Percentiles rank a stretch among this genome's conserved stretches.
phyloP scores from a whole-genome alignment of 1,284 basidiomycete species.

The Hemileia vastatrix region DNA sequence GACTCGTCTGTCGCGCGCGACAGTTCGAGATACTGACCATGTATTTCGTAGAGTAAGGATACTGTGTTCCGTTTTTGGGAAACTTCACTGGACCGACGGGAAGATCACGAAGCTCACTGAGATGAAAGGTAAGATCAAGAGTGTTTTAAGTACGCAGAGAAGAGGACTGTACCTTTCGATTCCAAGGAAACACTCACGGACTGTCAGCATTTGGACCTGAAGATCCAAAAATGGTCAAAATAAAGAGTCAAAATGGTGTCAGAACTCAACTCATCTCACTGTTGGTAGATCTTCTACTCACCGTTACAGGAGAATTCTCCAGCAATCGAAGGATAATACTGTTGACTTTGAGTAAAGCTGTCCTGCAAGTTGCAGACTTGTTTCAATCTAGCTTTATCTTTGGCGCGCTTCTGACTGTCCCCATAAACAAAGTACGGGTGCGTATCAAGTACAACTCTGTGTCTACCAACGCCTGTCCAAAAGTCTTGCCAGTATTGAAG shows the following conservation, averaged over 20 bases:
- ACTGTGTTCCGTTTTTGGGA: conserved; percentile 27
- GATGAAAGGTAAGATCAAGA: neutral
- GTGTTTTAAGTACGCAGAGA: neutral
- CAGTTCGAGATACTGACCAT: neutral
- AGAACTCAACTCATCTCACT: too few species aligned
- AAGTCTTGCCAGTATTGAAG: conserved; percentile 25
- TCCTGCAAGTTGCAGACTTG: conserved; percentile 28
- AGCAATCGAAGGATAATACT: conserved; percentile 34
- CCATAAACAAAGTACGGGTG: conserved; percentile 37
- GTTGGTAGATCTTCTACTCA: too few species aligned
- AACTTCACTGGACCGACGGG: conserved; percentile 33
- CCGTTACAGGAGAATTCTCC: too few species aligned
- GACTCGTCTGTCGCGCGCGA: too few species aligned
- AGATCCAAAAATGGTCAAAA: too few species aligned
- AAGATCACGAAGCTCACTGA: conserved; percentile 27
- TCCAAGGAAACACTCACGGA: neutral
- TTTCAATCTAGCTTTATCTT: conserved; percentile 29
- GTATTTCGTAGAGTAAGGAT: conserved; percentile 31
- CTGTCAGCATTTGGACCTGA: too few species aligned
- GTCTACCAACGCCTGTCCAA: conserved; percentile 28
- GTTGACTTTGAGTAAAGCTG: conserved; percentile 27
- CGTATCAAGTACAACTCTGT: conserved; percentile 34
- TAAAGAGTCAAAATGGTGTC: too few species aligned
- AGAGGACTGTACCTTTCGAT: neutral
- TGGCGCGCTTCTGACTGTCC: conserved; percentile 27